A percentile compares a stretch with the other conserved stretches of the same genome.
Conservation (phyloP, 2,329 filamentous ascomycete species). For the Monosporascus sp. region DNA sequence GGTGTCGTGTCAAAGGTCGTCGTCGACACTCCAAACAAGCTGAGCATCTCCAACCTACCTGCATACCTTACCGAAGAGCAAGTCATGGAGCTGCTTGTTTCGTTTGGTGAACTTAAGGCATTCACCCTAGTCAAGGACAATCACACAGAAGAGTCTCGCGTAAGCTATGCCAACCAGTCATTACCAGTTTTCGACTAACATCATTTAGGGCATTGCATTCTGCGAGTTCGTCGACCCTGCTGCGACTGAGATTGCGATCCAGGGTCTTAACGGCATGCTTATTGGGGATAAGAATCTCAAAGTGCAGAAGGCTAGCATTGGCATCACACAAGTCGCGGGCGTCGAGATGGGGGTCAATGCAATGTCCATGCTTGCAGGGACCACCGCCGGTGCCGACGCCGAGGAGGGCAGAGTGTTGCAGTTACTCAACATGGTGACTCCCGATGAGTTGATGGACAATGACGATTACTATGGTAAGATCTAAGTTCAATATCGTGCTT, state of each 20-base stretch:
- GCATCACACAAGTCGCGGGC: slow-evolving; percentile 85
- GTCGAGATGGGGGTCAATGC: slow-evolving; percentile 95
- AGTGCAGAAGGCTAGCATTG: slow-evolving; percentile 84
- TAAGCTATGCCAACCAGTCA: slow-evolving; percentile 40
- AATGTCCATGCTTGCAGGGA: slow-evolving; percentile 95
- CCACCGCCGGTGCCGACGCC: slow-evolving; percentile 63
- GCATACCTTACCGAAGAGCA: slow-evolving; percentile 85
- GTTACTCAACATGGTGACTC: slow-evolving; percentile 96
- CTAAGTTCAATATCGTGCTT: background rate
- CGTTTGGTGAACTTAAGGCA: slow-evolving; percentile 89
- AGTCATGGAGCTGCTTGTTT: slow-evolving; percentile 80
- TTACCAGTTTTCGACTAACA: slow-evolving; percentile 20
- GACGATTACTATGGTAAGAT: slow-evolving; percentile 88
- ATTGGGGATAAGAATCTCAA: slow-evolving; percentile 81
- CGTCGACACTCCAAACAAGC: slow-evolving; percentile 89
- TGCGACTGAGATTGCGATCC: slow-evolving; percentile 77
- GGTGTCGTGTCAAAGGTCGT: slow-evolving; percentile 76
- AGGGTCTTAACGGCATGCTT: slow-evolving; percentile 89
- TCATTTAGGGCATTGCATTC: slow-evolving; percentile 79
- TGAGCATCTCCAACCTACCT: slow-evolving; percentile 87
- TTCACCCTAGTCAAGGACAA: slow-evolving; percentile 87
- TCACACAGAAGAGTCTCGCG: slow-evolving; percentile 78
- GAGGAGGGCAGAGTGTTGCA: slow-evolving; percentile 83
- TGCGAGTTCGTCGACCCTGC: slow-evolving; percentile 82
- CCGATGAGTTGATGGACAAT: slow-evolving; percentile 87